Percentiles rank a stretch among this genome's conserved stretches.
Conservation (phyloP, 108 stramenopile species). For the Nitzschia sp. region DNA sequence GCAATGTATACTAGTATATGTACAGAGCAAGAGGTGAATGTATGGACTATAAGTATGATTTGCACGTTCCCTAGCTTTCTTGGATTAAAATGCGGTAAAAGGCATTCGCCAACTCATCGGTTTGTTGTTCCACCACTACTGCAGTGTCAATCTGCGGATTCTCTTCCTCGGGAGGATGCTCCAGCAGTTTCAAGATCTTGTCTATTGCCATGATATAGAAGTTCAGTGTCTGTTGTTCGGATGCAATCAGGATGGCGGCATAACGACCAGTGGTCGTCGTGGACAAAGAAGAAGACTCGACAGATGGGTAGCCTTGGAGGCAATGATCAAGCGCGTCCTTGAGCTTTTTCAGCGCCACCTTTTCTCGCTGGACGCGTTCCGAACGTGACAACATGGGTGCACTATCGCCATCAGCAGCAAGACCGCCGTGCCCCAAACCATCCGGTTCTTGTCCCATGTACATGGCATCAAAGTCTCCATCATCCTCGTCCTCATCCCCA, state of each 20-base stretch:
- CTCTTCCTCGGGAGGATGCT: background rate
- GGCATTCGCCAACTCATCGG: slow-evolving; percentile 29
- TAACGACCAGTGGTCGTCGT: slow-evolving; percentile 12
- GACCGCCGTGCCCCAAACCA: background rate
- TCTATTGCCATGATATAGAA: slow-evolving; percentile 31
- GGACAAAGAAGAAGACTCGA: background rate
- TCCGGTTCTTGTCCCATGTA: background rate
- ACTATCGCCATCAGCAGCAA: background rate
- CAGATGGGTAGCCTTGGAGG: slow-evolving; percentile 3
- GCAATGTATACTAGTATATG: too few relatives aligned
- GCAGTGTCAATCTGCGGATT: background rate
- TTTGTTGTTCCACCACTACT: slow-evolving; percentile 35
- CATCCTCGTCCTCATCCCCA: slow-evolving; percentile 12
- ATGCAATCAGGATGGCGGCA: slow-evolving; percentile 36
- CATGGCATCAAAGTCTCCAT: slow-evolving; percentile 17
- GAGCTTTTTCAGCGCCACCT: slow-evolving; percentile 23
- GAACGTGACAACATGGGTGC: background rate
- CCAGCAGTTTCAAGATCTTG: slow-evolving; percentile 11
- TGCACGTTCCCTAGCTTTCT: too few relatives aligned
- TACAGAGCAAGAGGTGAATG: too few relatives aligned
- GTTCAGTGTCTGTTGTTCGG: slow-evolving; percentile 49
- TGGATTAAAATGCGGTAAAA: background rate
- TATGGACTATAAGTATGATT: too few relatives aligned
- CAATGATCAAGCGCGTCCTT: background rate
- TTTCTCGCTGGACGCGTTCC: background rate